These are phyloP conservation scores for Blastosporella zonata DNA, from an alignment of 1,284 basidiomycete genomes.

Conservation along the genomic window DNA sequence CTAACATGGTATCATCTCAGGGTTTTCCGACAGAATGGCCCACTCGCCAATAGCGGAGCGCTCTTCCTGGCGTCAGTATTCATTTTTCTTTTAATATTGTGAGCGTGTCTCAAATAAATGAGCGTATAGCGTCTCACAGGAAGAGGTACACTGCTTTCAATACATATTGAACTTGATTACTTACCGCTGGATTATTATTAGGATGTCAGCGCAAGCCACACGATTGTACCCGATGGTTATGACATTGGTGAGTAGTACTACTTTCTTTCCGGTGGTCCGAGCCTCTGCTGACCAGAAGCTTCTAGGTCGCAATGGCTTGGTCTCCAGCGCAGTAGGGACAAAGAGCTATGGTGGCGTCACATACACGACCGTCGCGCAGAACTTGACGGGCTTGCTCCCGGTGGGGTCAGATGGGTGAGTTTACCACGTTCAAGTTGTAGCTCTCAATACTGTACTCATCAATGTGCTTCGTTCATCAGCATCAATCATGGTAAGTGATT, in stretches of 20 bases:
- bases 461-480: slow-evolving; percentile 13
- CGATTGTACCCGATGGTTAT: slow-evolving; percentile 54
- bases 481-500: slow-evolving; percentile 31
- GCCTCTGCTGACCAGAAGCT: neutral
- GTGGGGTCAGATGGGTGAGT: slow-evolving; percentile 46
- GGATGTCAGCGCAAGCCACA: slow-evolving; percentile 42
- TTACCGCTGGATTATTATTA: slow-evolving; percentile 14
- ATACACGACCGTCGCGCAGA: slow-evolving; percentile 47
- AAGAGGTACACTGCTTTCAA: slow-evolving; percentile 42
- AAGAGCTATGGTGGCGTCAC: slow-evolving; percentile 41
- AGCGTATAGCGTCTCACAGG: slow-evolving; percentile 55
- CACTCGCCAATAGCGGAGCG: slow-evolving; percentile 51
- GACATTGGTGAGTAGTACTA: slow-evolving; percentile 43
- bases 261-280: too few species aligned
- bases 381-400: slow-evolving; percentile 48
- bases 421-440: neutral
- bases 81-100: neutral
- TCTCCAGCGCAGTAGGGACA: slow-evolving; percentile 39
- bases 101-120: slow-evolving; percentile 1
- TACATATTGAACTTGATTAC: neutral
- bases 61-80: slow-evolving; percentile 60
- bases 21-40: slow-evolving; percentile 59
- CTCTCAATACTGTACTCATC: neutral
- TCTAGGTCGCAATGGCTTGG: slow-evolving; percentile 41
- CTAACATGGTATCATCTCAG: slow-evolving; percentile 26